Evolutionary conservation across 345 rosid species (phyloP), one percentile per base, ranked within the genome.

Genomic region (Pugionium dolabratum): DNA sequence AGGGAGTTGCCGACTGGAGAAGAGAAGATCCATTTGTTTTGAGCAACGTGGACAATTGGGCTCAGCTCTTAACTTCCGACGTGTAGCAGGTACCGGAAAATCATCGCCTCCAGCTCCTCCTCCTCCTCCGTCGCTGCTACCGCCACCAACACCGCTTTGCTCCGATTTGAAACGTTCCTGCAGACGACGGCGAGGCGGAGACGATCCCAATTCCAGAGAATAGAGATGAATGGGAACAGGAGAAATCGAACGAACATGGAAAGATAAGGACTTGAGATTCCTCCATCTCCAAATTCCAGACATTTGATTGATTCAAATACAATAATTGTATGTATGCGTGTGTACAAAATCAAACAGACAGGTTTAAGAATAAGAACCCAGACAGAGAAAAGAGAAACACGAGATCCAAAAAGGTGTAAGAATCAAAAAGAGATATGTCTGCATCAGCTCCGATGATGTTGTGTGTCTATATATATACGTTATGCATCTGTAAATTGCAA

Each of bases 41-140:
- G 89, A 88, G 67, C 98, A 93, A 8, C 90, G 87, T n/a, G 98
- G 98, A 61, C 98, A 93, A 67, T 90, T 86, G 4, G 88, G 83
- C 75, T 87, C 97, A 9, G 95, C 98, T 76, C 85, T 81, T 36
- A 93, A 78, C 86, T 83, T 86, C 43, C 96, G 78, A 8, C 76
- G 81, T 2, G 68, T 69, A 60, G 37, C 69, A 48, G 39, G 64
- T 0, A 37, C 62, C 5, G 75, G 46, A 11, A 43, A 58, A 66
- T 74, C 75, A 52, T 69, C 73, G 2, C 73, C 66, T n/a, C 52
- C 36, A 9, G 47, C 68, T 34, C 71, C 58, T 9, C 60, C 58
- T 9, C 60, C 79, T 9, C 62, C 61, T 7, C 75, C 54, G 6
- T 25, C 39, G 56, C 39, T 46, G 53, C 2, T 46, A 4, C 55